phyloP scores from a whole-genome alignment of 23 red algal species.

The Gracilaria vermiculophylla region DNA sequence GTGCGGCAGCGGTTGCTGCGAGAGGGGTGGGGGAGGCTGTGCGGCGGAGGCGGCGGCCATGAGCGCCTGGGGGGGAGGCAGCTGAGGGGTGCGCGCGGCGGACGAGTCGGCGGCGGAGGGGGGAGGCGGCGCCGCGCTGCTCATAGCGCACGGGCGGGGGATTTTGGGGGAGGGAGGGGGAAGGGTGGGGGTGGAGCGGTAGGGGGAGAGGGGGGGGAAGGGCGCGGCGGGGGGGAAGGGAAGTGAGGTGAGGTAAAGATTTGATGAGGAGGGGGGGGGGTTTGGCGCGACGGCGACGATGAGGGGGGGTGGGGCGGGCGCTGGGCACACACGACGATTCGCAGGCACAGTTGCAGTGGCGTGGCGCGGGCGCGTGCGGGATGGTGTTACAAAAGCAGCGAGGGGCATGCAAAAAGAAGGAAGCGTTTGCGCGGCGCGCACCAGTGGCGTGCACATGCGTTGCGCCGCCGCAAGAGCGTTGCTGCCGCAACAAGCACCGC shows the following conservation, averaged over 20 bases:
- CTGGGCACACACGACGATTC: no score
- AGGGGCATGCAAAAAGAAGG: neutral
- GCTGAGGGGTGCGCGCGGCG: neutral
- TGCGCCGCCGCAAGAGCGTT: no score
- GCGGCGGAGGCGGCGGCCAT: neutral
- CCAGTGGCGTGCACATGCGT: no score
- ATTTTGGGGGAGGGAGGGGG: neutral
- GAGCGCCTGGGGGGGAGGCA: neutral
- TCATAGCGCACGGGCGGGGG: neutral
- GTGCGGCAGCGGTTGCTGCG: neutral
- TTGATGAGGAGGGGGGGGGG: no score
- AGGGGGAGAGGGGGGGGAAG: neutral
- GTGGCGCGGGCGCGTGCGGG: no score
- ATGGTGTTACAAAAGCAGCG: neutral
- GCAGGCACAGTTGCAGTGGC: no score
- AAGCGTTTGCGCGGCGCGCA: neutral
- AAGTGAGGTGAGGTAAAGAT: neutral
- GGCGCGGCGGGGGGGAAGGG: neutral
- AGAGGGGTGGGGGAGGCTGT: neutral
- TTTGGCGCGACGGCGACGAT: no score
- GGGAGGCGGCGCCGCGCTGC: neutral
- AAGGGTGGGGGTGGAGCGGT: neutral
- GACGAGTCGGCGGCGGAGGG: neutral
- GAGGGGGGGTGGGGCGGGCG: no score
- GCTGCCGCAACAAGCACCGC: neutral